Conservation (phyloP, 2,329 filamentous ascomycete genomes). For the Nothophoma quercina region DNA sequence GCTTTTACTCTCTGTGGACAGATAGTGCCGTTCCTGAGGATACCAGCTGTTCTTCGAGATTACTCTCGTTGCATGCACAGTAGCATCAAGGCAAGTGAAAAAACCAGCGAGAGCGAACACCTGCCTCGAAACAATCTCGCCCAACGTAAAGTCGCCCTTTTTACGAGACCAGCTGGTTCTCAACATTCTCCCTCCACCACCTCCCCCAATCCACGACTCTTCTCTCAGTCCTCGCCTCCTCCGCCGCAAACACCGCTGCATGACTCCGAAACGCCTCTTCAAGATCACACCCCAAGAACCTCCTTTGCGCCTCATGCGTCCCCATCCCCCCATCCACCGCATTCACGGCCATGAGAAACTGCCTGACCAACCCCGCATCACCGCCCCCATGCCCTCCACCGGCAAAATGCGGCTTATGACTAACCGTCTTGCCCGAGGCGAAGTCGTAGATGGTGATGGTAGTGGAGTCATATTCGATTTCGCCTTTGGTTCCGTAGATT, state of each 20-base stretch:
- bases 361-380: constrained; percentile 78
- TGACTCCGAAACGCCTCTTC: constrained; percentile 91
- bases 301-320: constrained; percentile 74
- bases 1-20: too few species aligned
- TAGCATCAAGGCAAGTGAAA: too few species aligned
- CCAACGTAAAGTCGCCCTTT: too few species aligned
- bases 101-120: too few species aligned
- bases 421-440: constrained; percentile 61
- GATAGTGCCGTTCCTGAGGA: too few species aligned
- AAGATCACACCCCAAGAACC: constrained; percentile 80
- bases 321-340: constrained; percentile 74
- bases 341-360: constrained; percentile 84
- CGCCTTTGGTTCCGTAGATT: constrained; percentile 85
- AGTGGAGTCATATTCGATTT: constrained; percentile 83
- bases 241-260: constrained; percentile 91
- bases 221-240: constrained; percentile 76
- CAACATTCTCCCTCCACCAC: constrained; percentile 75
- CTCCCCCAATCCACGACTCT: constrained; percentile 76
- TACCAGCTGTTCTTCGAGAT: too few species aligned
- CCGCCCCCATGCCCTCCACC: constrained; percentile 76
- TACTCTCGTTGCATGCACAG: too few species aligned
- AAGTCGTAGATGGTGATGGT: constrained; percentile 81
- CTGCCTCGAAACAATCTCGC: too few species aligned
- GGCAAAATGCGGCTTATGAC: constrained; percentile 68
- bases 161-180: constrained; percentile 36